Evolutionary conservation across 2,329 filamentous ascomycete genomes (phyloP), one percentile per base, ranked within the genome.

Genomic region (Fusarium goolgardi): DNA sequence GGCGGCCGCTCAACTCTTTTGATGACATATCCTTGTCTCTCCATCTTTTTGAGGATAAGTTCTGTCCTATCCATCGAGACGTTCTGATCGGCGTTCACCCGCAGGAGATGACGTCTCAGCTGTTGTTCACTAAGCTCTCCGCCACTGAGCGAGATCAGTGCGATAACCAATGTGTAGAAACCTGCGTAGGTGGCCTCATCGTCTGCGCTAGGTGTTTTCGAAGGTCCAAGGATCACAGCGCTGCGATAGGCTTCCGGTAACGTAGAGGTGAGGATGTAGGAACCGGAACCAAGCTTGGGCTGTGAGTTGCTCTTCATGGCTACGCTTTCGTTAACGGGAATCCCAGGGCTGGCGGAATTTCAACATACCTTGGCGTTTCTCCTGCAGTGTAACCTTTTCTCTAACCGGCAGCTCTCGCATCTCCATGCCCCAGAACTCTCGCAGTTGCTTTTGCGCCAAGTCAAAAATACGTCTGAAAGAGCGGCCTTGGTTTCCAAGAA

Each of bases 381-480:
- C 92, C 61, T 88, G 89, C 34, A 97, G 80, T 1, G 93, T 93
- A 49, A 92, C 85, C 78, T 94, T 96, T 74, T 97, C 95, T 73
- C 86, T 87, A 2, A 86, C 83, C 0, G 96, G 94, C 50, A 98
- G 83, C 79, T 97, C 94, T 6, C 88, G 84, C 84, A 99, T 86
- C 77, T 94, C 86, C 94, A 98, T 97, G n/a, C 96, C 96, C 79
- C 97, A 98, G 2, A 90, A 85, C 3, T 81, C 81, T 47, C 85
- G 83, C 37, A 99, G 81, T 69, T 91, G 86, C 34, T 82, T 79
- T 77, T 99, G 95, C 41, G 95, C 93, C 40, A 86, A 82, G 1
- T 87, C 86, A 74, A 97, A 97, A 5, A 97, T 88, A 15, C 81
- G 78, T 75, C 89, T 94, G 77, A 97, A 98, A 35, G 88, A 82